phyloP scores from a whole-genome alignment of 78 protist genomes.

The Dictyostelium discoideum region DNA sequence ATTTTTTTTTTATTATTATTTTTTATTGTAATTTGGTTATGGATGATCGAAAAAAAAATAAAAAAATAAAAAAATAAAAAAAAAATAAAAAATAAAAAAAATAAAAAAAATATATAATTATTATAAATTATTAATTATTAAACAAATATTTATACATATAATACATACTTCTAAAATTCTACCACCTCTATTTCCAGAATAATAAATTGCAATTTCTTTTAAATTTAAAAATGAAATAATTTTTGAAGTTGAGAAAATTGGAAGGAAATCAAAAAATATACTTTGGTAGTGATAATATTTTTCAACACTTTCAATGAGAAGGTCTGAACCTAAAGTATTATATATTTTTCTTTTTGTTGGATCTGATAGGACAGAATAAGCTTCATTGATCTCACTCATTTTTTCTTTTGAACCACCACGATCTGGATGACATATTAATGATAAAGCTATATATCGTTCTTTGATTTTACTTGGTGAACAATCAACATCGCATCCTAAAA shows the following conservation, averaged over 20 bases:
- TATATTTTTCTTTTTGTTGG: neutral
- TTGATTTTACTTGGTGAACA: conserved; percentile 6
- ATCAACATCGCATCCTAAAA: conserved; percentile 5
- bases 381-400: neutral
- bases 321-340: neutral
- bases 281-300: no score
- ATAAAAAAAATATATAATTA: no score
- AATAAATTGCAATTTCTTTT: neutral
- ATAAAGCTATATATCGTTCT: conserved; percentile 2
- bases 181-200: no score
- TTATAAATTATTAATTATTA: no score
- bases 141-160: no score
- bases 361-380: conserved; percentile 33
- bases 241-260: neutral
- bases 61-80: no score
- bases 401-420: conserved; percentile 5
- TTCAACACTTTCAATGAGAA: neutral
- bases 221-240: neutral
- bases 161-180: no score
- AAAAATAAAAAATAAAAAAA: no score
- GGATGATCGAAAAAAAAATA: no score
- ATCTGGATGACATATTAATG: conserved; percentile 68
- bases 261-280: neutral
- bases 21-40: no score
- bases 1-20: no score